Evolutionary conservation across 306 rosid species (phyloP), one percentile per base, ranked within the genome.

Genomic region (Carpinus viminea): DNA sequence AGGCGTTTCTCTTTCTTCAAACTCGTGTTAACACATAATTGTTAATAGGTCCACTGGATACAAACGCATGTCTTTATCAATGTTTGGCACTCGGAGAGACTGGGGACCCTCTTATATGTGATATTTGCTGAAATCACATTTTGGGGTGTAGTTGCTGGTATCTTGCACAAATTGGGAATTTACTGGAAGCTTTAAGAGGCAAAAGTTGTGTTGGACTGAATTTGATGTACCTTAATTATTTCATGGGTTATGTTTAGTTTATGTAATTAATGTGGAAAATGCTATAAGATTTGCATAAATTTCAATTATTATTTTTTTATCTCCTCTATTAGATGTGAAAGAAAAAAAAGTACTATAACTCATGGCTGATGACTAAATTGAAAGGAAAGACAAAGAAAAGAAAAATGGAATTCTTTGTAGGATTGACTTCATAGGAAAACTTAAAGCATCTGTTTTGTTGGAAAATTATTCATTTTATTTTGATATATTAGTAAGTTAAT

Each of bases 61-160:
- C 83, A 87, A 48, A 26, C 84, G 45, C 94, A 91, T 72, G 94
- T 89, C 7, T 91, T 89, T 61, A 86, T 81, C 76, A 78, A 84
- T 53, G 92, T 91, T 59, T 93, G 94, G 94, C 88, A 89, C 74
- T 89, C 94, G 34, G 73, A 90, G 80, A 91, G 84, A 69, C 79
- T 89, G 17, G 98, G 96, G 78, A 92, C 97, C 59, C 81, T 94
- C 59, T 73, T 92, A 24, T 92, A 94, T 76, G 98, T 94, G 31
- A 89, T 94, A 53, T 94, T 90, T 85, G 96, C 89, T 47, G 93
- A 92, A 84, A 92, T 92, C 84, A 74, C 87, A 41, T 94, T 92
- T 74, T 92, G 94, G 97, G 87, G 70, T 31, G 89, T 94, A 72
- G 93, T 94, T 78, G 78, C 97, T 21, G 94, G 98, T 50, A 88